Conservation (phyloP, 2,329 filamentous ascomycete species). For the Hypoxylon sp. region DNA sequence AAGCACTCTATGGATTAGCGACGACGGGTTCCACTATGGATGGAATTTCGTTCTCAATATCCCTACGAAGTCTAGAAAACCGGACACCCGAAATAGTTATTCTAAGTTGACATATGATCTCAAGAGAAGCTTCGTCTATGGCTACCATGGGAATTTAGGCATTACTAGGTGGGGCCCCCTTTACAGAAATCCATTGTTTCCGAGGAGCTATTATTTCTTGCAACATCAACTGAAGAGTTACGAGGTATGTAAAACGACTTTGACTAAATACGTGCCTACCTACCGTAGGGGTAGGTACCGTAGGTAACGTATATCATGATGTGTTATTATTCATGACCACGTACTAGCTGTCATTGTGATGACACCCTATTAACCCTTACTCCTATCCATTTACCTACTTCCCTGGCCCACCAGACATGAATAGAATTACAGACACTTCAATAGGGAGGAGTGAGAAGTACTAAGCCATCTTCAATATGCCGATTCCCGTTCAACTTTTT, state of each 20-base stretch:
- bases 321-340: no score
- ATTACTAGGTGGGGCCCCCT: not conserved
- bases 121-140: no score
- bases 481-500: not conserved
- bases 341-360: not conserved
- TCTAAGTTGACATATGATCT: no score
- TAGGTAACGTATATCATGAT: no score
- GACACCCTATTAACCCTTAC: not conserved
- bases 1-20: conserved; percentile 45
- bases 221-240: no score
- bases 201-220: no score
- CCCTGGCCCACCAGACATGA: not conserved
- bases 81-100: no score
- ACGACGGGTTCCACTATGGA: conserved; percentile 37
- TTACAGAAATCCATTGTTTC: no score
- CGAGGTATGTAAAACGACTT: no score
- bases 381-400: not conserved
- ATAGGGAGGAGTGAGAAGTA: not conserved
- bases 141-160: not conserved
- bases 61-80: conserved; percentile 71
- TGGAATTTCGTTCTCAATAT: conserved; percentile 61
- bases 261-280: no score
- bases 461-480: not conserved
- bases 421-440: not conserved
- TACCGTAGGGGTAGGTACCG: no score